phyloP scores from a whole-genome alignment of 2,329 filamentous ascomycete genomes.

The Leptographium galeiforme region DNA sequence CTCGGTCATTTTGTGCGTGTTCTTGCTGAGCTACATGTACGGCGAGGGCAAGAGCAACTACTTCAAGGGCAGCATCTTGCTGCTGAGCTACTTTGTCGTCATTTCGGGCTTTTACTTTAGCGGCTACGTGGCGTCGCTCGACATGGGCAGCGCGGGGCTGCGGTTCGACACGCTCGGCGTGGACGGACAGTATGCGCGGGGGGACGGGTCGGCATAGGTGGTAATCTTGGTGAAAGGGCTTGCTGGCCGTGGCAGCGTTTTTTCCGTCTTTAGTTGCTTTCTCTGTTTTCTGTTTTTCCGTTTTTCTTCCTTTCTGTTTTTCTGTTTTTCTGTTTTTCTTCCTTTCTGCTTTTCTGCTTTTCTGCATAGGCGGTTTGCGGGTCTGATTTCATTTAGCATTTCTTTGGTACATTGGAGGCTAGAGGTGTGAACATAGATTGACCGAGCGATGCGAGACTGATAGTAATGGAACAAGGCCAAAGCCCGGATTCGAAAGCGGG shows the following conservation, averaged over 20 bases:
- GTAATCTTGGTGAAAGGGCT: neutral
- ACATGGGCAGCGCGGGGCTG: constrained; percentile 14
- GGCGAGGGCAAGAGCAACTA: constrained; percentile 99
- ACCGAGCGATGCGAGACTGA: no score
- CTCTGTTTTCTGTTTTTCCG: neutral
- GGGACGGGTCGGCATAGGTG: constrained; percentile 18
- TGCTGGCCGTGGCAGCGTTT: neutral
- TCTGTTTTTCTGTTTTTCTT: neutral
- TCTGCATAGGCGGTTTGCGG: no score
- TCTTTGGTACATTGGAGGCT: neutral
- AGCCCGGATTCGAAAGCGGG: neutral
- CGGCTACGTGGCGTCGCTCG: constrained; percentile 32
- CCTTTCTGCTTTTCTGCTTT: no score
- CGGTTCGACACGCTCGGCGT: constrained; percentile 39
- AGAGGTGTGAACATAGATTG: no score
- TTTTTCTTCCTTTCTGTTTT: neutral
- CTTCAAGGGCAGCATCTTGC: constrained; percentile 94
- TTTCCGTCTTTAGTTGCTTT: neutral
- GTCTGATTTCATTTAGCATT: neutral
- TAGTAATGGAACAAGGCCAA: no score
- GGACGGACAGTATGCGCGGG: constrained; percentile 35
- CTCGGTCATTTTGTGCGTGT: constrained; percentile 88
- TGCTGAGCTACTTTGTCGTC: constrained; percentile 87
- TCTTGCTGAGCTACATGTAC: constrained; percentile 93
- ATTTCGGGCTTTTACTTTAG: constrained; percentile 86